Percentiles rank a stretch among this genome's conserved stretches.
Conservation (phyloP, 164 flowering plant species). For the Stephania cephalantha region DNA sequence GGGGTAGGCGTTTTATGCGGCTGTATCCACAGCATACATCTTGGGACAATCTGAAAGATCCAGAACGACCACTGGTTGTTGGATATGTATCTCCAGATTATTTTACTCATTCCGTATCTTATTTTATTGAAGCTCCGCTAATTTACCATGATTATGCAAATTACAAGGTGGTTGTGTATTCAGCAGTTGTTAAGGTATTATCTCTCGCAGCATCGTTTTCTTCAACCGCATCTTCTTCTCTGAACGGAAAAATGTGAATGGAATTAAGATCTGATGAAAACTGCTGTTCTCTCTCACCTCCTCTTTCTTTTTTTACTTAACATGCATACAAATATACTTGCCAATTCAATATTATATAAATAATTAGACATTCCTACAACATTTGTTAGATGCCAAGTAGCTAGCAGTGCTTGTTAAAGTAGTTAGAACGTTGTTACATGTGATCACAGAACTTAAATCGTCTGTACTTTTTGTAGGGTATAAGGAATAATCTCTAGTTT, state of each 20-base stretch:
- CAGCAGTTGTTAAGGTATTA: slow-evolving; percentile 95
- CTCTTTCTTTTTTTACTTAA: not conserved
- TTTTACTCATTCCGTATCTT: slow-evolving; percentile 98
- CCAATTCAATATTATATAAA: too few species aligned
- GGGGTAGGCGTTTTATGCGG: slow-evolving; percentile 95
- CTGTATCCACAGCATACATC: slow-evolving; percentile 64
- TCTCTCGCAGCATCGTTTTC: not conserved
- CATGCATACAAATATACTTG: too few species aligned
- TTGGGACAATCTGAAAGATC: slow-evolving; percentile 93
- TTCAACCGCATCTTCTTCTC: too few species aligned
- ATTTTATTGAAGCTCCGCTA: slow-evolving; percentile 96
- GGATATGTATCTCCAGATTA: slow-evolving; percentile 99
- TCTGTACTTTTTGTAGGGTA: not conserved
- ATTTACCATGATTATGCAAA: slow-evolving; percentile 67
- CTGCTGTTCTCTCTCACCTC: not conserved
- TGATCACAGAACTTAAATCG: not conserved
- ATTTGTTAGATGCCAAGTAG: not conserved
- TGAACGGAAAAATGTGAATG: too few species aligned
- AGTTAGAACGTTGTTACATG: not conserved
- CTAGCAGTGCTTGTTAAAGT: not conserved
- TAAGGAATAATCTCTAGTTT: not conserved
- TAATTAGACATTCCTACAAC: not conserved
- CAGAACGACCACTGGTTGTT: slow-evolving; percentile 80
- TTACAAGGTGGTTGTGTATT: slow-evolving; percentile 93
- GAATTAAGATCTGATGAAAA: too few species aligned